These are phyloP conservation scores for Lactarius evosmus DNA, from an alignment of 768 basidiomycete genomes.

Conservation along the genomic window DNA sequence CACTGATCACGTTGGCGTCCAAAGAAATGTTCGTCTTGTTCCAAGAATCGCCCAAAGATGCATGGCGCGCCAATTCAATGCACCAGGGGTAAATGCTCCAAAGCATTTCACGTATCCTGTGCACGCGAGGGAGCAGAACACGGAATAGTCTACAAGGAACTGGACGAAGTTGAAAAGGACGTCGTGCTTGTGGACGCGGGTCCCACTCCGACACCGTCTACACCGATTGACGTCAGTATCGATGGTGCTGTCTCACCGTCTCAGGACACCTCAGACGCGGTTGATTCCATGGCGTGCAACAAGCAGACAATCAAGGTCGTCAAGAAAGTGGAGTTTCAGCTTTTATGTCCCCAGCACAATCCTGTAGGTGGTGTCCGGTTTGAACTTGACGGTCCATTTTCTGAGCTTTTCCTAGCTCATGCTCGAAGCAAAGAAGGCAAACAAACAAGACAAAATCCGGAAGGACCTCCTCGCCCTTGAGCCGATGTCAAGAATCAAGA, in stretches of 20 bases:
- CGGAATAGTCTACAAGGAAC: constrained; percentile 56
- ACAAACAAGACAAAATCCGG: constrained; percentile 70
- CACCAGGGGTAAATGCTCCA: constrained; percentile 89
- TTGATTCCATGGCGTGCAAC: constrained; percentile 34
- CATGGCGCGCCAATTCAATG: constrained; percentile 90
- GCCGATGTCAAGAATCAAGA: constrained; percentile 72
- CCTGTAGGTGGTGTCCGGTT: constrained; percentile 55
- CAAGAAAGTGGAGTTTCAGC: constrained; percentile 68
- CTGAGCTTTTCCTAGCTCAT: constrained; percentile 48
- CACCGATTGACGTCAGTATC: constrained; percentile 39
- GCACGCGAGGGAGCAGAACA: constrained; percentile 56
- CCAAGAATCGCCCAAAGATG: constrained; percentile 57
- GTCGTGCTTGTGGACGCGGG: constrained; percentile 57
- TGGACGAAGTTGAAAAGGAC: constrained; percentile 78
- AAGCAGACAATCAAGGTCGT: constrained; percentile 52
- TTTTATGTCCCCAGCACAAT: constrained; percentile 86
- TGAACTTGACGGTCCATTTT: constrained; percentile 1
- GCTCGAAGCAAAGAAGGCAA: constrained; percentile 69
- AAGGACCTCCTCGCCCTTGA: constrained; percentile 68
- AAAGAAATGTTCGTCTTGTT: constrained; percentile 89
- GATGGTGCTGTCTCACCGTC: constrained; percentile 26
- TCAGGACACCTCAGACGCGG: constrained; percentile 14
- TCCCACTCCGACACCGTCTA: constrained; percentile 11
- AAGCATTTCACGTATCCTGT: constrained; percentile 92
- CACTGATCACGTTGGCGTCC: neutral